These are phyloP conservation scores for Selaginella moellendorffii DNA, from an alignment of 75 land plant species.

Conservation along the genomic window DNA sequence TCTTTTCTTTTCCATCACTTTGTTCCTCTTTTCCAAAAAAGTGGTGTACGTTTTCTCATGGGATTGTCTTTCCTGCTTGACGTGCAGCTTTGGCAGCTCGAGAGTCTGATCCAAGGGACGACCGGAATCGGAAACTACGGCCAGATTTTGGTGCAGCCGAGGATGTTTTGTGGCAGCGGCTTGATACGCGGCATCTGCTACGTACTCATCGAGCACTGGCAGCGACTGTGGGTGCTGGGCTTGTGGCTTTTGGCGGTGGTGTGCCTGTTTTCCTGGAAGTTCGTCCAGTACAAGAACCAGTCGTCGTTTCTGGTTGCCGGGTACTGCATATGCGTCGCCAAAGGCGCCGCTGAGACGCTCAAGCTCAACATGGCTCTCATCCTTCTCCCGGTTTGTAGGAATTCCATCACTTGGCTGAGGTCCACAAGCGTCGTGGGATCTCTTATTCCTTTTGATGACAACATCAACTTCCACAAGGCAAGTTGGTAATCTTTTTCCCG, in stretches of 20 bases:
- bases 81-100: not conserved
- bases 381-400: slow-evolving; percentile 3
- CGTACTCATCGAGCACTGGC: not conserved
- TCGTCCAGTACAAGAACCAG: not conserved
- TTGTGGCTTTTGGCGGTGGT: not conserved
- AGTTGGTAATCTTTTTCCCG: not conserved
- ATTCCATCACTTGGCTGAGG: not conserved
- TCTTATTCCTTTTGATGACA: slow-evolving; percentile 80
- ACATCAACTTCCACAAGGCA: slow-evolving; percentile 81
- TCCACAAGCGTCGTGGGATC: slow-evolving; percentile 48
- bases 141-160: not conserved
- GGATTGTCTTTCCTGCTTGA: too few relatives aligned
- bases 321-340: slow-evolving; percentile 4
- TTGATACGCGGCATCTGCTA: not conserved
- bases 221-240: not conserved
- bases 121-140: not conserved
- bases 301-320: not conserved
- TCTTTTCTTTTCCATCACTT: too few relatives aligned
- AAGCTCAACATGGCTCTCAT: slow-evolving; percentile 4
- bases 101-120: not conserved
- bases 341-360: slow-evolving; percentile 7
- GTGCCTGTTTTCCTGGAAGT: not conserved
- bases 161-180: not conserved
- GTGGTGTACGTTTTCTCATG: too few relatives aligned
- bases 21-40: too few relatives aligned